These are phyloP conservation scores for Silene vulgaris DNA, from an alignment of 179 eudicot species.

Conservation along the genomic window DNA sequence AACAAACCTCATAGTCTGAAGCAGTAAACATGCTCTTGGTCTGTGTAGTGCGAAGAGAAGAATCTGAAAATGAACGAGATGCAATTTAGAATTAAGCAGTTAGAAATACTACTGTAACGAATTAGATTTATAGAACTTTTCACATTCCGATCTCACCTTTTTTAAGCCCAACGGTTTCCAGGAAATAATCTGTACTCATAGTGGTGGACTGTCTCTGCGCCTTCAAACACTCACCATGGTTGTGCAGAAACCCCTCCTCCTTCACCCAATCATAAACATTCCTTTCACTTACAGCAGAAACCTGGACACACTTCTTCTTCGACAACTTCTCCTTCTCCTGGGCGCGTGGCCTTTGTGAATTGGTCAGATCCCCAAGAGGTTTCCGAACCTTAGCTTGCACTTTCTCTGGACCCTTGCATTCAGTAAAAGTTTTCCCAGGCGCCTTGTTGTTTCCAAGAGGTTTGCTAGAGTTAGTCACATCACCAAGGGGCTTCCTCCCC, in stretches of 20 bases:
- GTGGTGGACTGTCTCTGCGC: slow-evolving; percentile 32
- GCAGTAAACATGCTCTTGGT: neutral
- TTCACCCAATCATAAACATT: slow-evolving; percentile 17
- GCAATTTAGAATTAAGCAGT: neutral
- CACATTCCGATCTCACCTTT: slow-evolving; percentile 30
- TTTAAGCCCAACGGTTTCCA: slow-evolving; percentile 43
- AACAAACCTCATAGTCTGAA: slow-evolving; percentile 8
- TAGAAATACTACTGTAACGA: neutral
- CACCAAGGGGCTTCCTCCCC: slow-evolving; percentile 62
- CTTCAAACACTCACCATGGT: slow-evolving; percentile 53
- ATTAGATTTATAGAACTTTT: neutral
- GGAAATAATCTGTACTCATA: slow-evolving; percentile 40
- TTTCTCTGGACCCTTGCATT: slow-evolving; percentile 32
- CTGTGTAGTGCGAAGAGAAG: neutral
- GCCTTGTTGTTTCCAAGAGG: slow-evolving; percentile 28
- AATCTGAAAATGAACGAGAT: slow-evolving; percentile 17
- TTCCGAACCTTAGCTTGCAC: slow-evolving; percentile 34
- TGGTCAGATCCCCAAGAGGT: slow-evolving; percentile 63
- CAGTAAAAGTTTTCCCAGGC: slow-evolving; percentile 17
- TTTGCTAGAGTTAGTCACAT: slow-evolving; percentile 63
- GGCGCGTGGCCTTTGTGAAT: slow-evolving; percentile 39
- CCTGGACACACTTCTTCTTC: slow-evolving; percentile 25
- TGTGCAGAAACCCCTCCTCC: slow-evolving; percentile 53
- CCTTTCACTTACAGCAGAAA: slow-evolving; percentile 35
- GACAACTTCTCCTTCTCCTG: slow-evolving; percentile 27